Conservation (phyloP, 257 asterid genomes). For the Nicotiana sylvestris region DNA sequence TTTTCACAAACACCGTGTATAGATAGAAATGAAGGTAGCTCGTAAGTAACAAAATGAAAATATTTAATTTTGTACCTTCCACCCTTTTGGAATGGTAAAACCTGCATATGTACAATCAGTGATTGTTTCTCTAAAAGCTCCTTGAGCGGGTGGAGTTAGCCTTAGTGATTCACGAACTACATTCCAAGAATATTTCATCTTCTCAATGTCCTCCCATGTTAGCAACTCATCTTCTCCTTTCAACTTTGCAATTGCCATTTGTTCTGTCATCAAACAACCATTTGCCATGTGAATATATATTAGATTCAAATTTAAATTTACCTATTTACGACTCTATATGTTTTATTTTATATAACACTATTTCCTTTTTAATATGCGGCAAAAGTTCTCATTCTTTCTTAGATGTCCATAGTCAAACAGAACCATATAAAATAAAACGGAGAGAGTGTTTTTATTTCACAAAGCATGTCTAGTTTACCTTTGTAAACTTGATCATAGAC, state of each 20-base stretch:
- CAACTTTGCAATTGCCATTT: slow-evolving; percentile 38
- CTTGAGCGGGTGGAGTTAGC: slow-evolving; percentile 47
- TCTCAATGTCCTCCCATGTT: slow-evolving; percentile 53
- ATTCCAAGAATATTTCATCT: slow-evolving; percentile 63
- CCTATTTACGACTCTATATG: too few relatives aligned
- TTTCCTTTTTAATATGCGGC: too few relatives aligned
- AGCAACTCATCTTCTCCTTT: slow-evolving; percentile 42
- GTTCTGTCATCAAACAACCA: slow-evolving; percentile 24
- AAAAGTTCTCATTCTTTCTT: too few relatives aligned
- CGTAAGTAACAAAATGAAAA: background rate
- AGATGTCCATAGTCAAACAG: too few relatives aligned
- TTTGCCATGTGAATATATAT: background rate
- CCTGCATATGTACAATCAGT: slow-evolving; percentile 53
- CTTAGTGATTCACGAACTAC: slow-evolving; percentile 51
- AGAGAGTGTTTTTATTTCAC: too few relatives aligned
- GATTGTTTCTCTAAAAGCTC: slow-evolving; percentile 44
- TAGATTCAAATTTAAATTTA: too few relatives aligned
- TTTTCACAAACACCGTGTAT: background rate
- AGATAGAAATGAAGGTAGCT: background rate
- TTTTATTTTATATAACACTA: too few relatives aligned
- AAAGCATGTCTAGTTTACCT: slow-evolving; percentile 23
- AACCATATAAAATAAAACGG: too few relatives aligned
- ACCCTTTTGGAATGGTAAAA: slow-evolving; percentile 56
- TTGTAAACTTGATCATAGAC: slow-evolving; percentile 38
- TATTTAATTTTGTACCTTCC: slow-evolving; percentile 37